phyloP scores from a whole-genome alignment of 352 stramenopile species.

The Globisporangium ultimum region DNA sequence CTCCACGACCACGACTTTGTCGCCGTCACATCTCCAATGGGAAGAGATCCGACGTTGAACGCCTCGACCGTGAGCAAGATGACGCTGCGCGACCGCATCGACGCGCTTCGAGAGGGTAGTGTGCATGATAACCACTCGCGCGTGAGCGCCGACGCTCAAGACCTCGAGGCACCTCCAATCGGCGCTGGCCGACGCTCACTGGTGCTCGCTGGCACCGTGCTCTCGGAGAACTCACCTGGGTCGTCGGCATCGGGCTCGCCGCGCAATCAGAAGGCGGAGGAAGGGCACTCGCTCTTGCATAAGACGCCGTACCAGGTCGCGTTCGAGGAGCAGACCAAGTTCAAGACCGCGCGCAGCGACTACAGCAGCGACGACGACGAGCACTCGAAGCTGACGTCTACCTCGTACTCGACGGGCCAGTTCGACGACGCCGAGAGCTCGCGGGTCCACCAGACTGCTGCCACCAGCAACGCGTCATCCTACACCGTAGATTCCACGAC shows the following conservation, averaged over 20 bases:
- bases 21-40: conserved; percentile 22
- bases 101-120: conserved; percentile 47
- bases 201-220: conserved; percentile 31
- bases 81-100: conserved; percentile 61
- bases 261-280: conserved; percentile 7
- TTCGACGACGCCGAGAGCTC: conserved; percentile 37
- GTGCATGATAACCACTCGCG: conserved; percentile 48
- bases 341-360: conserved; percentile 25
- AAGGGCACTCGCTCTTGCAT: conserved; percentile 8
- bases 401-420: conserved; percentile 30
- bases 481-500: neutral
- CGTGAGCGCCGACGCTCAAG: conserved; percentile 33
- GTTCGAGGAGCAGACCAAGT: conserved; percentile 32
- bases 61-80: conserved; percentile 8
- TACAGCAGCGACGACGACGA: conserved; percentile 23
- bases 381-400: conserved; percentile 1
- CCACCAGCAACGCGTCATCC: conserved; percentile 1
- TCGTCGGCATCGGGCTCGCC: conserved; percentile 15
- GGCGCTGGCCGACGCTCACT: conserved; percentile 21
- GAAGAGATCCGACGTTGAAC: conserved; percentile 4
- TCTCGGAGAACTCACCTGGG: conserved; percentile 26
- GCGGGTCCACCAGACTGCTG: neutral
- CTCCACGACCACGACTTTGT: conserved; percentile 17
- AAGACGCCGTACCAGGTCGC: conserved; percentile 20
- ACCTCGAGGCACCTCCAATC: conserved; percentile 18